phyloP scores from a whole-genome alignment of 2,329 filamentous ascomycete genomes.

The Calonectria crousiana region DNA sequence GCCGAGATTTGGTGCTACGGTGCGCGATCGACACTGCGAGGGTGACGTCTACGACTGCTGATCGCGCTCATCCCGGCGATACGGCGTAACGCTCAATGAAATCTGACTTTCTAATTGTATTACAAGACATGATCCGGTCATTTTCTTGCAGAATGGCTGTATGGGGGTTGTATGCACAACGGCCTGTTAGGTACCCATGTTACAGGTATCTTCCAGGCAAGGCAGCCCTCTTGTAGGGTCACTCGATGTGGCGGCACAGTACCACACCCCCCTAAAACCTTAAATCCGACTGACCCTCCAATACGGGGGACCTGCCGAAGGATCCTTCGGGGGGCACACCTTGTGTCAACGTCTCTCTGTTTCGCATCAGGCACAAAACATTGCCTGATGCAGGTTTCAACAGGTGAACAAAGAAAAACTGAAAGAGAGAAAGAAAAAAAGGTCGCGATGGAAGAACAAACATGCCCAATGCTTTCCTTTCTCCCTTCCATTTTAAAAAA shows the following conservation, averaged over 20 bases:
- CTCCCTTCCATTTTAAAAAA: background rate
- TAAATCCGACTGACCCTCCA: slow-evolving; percentile 15
- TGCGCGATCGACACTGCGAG: slow-evolving; percentile 20
- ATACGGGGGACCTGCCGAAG: slow-evolving; percentile 8
- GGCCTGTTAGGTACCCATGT: background rate
- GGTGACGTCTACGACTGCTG: slow-evolving; percentile 10
- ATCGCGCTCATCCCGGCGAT: background rate
- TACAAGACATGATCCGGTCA: background rate
- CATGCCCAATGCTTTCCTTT: background rate
- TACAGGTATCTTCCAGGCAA: background rate
- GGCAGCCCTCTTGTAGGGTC: background rate
- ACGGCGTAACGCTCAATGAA: background rate
- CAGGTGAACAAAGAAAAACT: background rate
- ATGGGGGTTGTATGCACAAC: background rate
- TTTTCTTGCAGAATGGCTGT: background rate
- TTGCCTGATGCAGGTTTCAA: background rate
- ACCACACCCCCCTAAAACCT: slow-evolving; percentile 14
- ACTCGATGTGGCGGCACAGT: background rate
- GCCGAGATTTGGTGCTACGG: slow-evolving; percentile 14
- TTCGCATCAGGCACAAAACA: background rate
- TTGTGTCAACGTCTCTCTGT: slow-evolving; percentile 11
- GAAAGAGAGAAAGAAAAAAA: background rate
- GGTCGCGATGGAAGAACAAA: background rate
- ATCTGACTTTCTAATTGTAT: background rate
- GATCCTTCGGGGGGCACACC: background rate